Percentiles rank a stretch among this genome's conserved stretches.
Conservation (phyloP, 805 yeast genomes). For the Starmerella tilneyi region DNA sequence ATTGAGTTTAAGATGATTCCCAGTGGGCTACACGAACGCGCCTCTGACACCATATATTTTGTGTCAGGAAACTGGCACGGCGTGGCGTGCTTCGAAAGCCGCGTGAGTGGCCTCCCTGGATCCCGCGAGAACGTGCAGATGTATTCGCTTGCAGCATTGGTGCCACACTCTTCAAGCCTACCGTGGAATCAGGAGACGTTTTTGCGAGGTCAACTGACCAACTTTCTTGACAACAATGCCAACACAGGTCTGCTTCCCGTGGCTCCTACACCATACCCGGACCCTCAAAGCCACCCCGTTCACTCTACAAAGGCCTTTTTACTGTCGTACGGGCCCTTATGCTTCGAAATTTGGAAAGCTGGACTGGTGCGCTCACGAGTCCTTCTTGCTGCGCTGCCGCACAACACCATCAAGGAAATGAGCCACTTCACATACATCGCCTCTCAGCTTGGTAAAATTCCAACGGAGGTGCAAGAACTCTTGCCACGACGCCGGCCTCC, state of each 20-base stretch:
- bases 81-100: constrained; percentile 21
- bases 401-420: constrained; percentile 18
- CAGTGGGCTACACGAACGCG: constrained; percentile 51
- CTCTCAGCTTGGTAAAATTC: constrained; percentile 52
- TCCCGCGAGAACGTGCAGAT: constrained; percentile 15
- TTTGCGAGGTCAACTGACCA: constrained; percentile 15
- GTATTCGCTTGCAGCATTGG: constrained; percentile 23
- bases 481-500: constrained; percentile 27
- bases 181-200: constrained; percentile 24
- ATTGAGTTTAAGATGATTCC: constrained; percentile 59
- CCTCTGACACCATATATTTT: constrained; percentile 46
- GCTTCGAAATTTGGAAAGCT: constrained; percentile 55
- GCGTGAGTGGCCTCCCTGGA: constrained; percentile 8
- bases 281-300: constrained; percentile 30
- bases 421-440: constrained; percentile 46
- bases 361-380: constrained; percentile 49
- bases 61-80: constrained; percentile 25
- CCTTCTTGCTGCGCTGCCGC: constrained; percentile 31
- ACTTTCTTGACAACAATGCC: constrained; percentile 15
- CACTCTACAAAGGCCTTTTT: constrained; percentile 36
- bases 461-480: constrained; percentile 40
- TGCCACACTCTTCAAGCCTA: constrained; percentile 13
- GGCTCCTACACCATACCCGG: constrained; percentile 4
- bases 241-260: constrained; percentile 8
- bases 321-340: constrained; percentile 50